These are phyloP conservation scores for Heterobasidion occidentale DNA, from an alignment of 1,284 basidiomycete genomes.

Conservation along the genomic window DNA sequence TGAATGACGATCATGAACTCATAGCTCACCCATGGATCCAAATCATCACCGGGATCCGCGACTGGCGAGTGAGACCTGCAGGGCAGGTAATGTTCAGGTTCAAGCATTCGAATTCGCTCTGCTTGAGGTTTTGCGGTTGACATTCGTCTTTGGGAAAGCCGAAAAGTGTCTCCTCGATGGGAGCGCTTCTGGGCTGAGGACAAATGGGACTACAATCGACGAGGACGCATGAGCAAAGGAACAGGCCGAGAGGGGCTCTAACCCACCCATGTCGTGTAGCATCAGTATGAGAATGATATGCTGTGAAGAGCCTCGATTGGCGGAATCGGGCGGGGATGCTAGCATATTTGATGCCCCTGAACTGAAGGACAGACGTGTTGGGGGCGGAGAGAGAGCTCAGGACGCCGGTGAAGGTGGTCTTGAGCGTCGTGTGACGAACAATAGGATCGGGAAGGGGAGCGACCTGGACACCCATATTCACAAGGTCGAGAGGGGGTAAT, in stretches of 20 bases:
- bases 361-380: slow-evolving; percentile 55
- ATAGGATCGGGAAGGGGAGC: slow-evolving; percentile 17
- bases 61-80: slow-evolving; percentile 38
- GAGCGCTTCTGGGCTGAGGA: slow-evolving; percentile 47
- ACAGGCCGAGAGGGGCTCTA: not conserved
- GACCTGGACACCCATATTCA: slow-evolving; percentile 7
- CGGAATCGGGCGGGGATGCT: slow-evolving; percentile 66
- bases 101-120: slow-evolving; percentile 69
- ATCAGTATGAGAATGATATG: slow-evolving; percentile 49
- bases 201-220: slow-evolving; percentile 52
- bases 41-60: slow-evolving; percentile 63
- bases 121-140: slow-evolving; percentile 46
- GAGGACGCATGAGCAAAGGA: slow-evolving; percentile 9
- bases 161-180: slow-evolving; percentile 53
- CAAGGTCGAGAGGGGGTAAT: not conserved
- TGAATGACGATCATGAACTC: slow-evolving; percentile 15
- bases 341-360: slow-evolving; percentile 69
- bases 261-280: slow-evolving; percentile 57
- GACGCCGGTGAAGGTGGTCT: slow-evolving; percentile 58
- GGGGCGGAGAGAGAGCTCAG: slow-evolving; percentile 50
- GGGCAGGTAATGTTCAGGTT: slow-evolving; percentile 74
- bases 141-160: slow-evolving; percentile 46
- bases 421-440: slow-evolving; percentile 45
- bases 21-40: slow-evolving; percentile 67
- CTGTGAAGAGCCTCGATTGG: slow-evolving; percentile 51